phyloP scores from a whole-genome alignment of 164 flowering plant species.

The Sextonia rubra region DNA sequence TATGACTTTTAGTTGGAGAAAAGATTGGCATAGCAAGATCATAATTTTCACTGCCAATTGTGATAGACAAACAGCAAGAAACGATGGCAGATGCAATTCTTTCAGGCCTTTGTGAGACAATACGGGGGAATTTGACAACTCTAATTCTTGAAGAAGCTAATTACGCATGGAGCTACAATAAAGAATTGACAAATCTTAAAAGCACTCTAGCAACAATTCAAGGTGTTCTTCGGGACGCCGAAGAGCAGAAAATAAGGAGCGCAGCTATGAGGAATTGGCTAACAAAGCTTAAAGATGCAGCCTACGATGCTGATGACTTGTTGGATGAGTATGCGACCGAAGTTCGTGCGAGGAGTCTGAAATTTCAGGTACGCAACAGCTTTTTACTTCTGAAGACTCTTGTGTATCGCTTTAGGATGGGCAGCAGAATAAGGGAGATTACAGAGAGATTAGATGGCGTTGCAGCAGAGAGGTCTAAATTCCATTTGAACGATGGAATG shows the following conservation, averaged over 20 bases:
- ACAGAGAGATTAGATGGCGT: neutral
- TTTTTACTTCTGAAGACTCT: neutral
- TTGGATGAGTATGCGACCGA: conserved; percentile 3
- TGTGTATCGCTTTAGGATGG: neutral
- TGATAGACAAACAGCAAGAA: neutral
- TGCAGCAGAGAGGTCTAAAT: neutral
- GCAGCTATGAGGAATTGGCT: neutral
- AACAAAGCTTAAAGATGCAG: conserved; percentile 5
- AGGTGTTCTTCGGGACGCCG: conserved; percentile 7
- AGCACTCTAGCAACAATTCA: neutral
- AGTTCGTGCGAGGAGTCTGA: neutral
- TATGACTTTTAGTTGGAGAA: too few relatives aligned
- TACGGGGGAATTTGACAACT: neutral
- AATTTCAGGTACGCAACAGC: neutral
- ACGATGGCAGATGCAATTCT: neutral
- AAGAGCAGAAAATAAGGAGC: neutral
- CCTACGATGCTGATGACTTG: conserved; percentile 9
- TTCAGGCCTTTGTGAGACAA: neutral
- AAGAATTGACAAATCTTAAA: neutral
- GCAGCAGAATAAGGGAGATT: neutral
- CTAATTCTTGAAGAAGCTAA: neutral
- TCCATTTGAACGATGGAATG: neutral
- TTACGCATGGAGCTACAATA: neutral
- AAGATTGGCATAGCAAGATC: too few relatives aligned
- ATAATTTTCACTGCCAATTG: too few relatives aligned